These are phyloP conservation scores for Fusarium euwallaceae DNA, from an alignment of 2,329 filamentous ascomycete genomes.

Conservation along the genomic window DNA sequence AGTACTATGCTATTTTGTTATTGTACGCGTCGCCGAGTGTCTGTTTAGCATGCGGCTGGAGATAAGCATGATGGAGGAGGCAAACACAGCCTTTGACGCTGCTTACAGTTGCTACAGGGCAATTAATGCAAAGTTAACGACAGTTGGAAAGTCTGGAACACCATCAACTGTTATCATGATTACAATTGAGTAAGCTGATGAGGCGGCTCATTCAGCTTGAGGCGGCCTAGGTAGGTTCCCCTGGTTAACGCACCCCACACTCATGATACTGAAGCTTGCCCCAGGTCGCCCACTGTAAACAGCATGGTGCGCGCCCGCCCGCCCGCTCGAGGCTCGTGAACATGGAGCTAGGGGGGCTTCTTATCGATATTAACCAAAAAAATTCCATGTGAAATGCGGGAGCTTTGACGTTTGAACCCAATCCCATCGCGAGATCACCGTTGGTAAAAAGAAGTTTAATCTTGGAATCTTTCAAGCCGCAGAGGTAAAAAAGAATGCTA, in stretches of 20 bases:
- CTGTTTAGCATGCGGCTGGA: background rate
- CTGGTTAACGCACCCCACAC: conserved; percentile 30
- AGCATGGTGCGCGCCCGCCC: conserved; percentile 16
- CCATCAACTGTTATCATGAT: background rate
- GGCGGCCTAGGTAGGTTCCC: background rate
- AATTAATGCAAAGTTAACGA: background rate
- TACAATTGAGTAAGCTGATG: background rate
- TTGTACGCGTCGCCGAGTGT: background rate
- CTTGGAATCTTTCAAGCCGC: conserved; percentile 19
- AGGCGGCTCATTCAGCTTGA: background rate
- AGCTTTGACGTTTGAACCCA: background rate
- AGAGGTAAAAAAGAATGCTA: background rate
- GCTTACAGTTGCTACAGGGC: background rate
- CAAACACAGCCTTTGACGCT: background rate
- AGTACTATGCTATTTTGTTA: background rate
- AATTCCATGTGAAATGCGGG: background rate
- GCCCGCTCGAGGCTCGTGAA: conserved; percentile 23
- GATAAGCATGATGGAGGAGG: background rate
- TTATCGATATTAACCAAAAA: conserved; percentile 22
- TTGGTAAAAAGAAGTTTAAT: conserved; percentile 3
- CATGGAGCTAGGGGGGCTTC: conserved; percentile 32
- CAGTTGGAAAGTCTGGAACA: background rate
- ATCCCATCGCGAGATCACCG: background rate
- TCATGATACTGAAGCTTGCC: conserved; percentile 36
- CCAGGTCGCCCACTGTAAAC: conserved; percentile 28